phyloP scores from a whole-genome alignment of 345 rosid genomes.

The Acer saccharum region DNA sequence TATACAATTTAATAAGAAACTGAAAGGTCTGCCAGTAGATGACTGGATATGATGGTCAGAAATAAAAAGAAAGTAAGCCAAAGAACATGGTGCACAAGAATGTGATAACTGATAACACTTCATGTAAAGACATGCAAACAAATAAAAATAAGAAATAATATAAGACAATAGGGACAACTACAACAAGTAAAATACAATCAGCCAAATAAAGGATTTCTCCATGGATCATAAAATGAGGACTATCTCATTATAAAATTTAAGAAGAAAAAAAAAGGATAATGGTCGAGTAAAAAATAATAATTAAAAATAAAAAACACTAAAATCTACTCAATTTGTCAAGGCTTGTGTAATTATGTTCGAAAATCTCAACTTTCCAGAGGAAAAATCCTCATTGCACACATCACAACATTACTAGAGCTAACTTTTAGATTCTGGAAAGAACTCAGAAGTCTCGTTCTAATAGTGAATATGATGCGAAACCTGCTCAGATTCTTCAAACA shows the following conservation, averaged over 20 bases:
- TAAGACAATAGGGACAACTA: neutral
- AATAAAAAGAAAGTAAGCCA: too few relatives aligned
- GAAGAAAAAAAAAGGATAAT: neutral
- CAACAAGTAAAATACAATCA: neutral
- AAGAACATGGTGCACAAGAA: neutral
- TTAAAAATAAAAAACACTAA: neutral
- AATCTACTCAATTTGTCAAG: neutral
- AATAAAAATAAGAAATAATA: neutral
- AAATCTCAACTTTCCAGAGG: too few relatives aligned
- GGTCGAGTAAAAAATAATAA: neutral
- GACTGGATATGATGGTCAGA: neutral
- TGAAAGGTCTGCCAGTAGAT: constrained; percentile 37
- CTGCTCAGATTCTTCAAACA: neutral
- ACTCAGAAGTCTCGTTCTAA: neutral
- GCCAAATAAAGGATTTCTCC: neutral
- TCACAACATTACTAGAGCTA: neutral
- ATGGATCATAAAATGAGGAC: neutral
- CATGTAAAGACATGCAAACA: neutral
- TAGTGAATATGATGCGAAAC: neutral
- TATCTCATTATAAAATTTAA: neutral
- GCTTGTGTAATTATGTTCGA: neutral
- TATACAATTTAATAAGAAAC: constrained; percentile 31
- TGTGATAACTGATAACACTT: neutral
- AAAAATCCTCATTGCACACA: neutral
- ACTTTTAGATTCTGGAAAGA: neutral